A percentile compares a stretch with the other conserved stretches of the same genome.
Evolutionary conservation across 768 basidiomycete genomes (phyloP).

Genomic region (Rhodotorula kratochvilovae): DNA sequence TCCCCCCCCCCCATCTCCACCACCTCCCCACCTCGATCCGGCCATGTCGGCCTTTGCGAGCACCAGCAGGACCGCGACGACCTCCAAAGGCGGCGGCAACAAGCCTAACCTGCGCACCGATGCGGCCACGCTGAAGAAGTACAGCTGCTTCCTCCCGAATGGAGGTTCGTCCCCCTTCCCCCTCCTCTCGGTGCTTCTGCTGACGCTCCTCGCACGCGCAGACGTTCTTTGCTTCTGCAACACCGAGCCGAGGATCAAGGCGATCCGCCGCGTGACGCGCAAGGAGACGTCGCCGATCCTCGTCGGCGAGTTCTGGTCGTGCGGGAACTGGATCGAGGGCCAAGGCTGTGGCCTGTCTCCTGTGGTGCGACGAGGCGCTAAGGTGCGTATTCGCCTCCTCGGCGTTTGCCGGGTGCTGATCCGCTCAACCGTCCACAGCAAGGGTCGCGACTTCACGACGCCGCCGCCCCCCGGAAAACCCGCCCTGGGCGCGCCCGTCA

Average conservation of each 20-base stretch:
- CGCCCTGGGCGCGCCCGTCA: neutral
- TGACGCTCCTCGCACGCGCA: neutral
- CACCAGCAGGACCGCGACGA: too few species aligned
- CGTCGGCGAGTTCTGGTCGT: constrained; percentile 25
- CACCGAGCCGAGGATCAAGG: constrained; percentile 20
- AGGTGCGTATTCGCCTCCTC: neutral
- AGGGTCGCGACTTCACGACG: constrained; percentile 7
- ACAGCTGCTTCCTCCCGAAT: constrained; percentile 11
- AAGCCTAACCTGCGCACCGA: neutral
- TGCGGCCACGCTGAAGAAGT: neutral
- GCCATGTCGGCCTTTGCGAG: too few species aligned
- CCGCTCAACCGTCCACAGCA: neutral
- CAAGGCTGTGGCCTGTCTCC: constrained; percentile 11
- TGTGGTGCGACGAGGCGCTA: constrained; percentile 22
- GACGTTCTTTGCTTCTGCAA: constrained; percentile 27
- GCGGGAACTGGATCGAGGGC: constrained; percentile 25
- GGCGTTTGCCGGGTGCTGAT: too few species aligned
- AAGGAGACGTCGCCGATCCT: constrained; percentile 24
- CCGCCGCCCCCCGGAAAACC: constrained; percentile 3
- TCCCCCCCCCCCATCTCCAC: too few species aligned
- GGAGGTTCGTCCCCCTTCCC: constrained; percentile 11
- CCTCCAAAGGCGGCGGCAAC: too few species aligned
- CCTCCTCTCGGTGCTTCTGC: too few species aligned
- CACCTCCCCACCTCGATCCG: too few species aligned
- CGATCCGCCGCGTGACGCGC: constrained; percentile 8